Base-by-base conservation (phyloP, 192 early-diverging fungal genomes). In the Cladochytrium replicatum region DNA sequence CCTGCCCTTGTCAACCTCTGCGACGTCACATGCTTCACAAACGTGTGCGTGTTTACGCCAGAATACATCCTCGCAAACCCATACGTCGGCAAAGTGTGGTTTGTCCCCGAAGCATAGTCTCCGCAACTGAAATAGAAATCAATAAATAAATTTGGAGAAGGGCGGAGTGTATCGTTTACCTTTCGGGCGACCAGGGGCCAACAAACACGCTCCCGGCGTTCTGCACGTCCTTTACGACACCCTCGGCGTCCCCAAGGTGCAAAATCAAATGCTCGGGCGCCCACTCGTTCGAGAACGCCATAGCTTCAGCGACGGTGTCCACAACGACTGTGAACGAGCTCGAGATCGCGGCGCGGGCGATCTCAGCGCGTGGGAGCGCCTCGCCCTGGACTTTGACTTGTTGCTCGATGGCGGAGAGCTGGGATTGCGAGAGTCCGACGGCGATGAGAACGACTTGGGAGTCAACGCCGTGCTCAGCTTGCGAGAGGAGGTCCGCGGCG, bases 41-140 rank as follows among this genome's bases (percentile, higher is more conserved):
- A 99, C 0, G 93, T 92, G 25, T 72, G 71, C 6, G 94, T 97
- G 68, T 91, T 96, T 22, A 97, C 93, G 24, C 96, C 96, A 53
- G 91, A 94, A 70, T 99, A 96, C 89, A 96, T 97, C 47, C 82
- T 72, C 17, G 96, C 86, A 64, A 92, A 99, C 25, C 96, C 96
- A 57, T 99, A 99, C 1, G 94, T 97, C 13, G 96, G 96, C 50
- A 99, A 69, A 1, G 96, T 99, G 72, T 99, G 96, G 77, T 97
- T 99, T 13, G 96, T 99, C 40, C 96, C 96, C 0, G 91, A 95
- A 2, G 96, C 96, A 68, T 99, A 99, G 64, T 99, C 96, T 46
- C 96, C 96, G 55, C 93, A 94, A 52, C 87, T 86, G 32, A 43
- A n/a, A n/a, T n/a, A n/a, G 24, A 40, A 55, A 8, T 24, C n/a